Conservation (phyloP, 2,329 filamentous ascomycete species). For the Colletotrichum gloeosporioides region DNA sequence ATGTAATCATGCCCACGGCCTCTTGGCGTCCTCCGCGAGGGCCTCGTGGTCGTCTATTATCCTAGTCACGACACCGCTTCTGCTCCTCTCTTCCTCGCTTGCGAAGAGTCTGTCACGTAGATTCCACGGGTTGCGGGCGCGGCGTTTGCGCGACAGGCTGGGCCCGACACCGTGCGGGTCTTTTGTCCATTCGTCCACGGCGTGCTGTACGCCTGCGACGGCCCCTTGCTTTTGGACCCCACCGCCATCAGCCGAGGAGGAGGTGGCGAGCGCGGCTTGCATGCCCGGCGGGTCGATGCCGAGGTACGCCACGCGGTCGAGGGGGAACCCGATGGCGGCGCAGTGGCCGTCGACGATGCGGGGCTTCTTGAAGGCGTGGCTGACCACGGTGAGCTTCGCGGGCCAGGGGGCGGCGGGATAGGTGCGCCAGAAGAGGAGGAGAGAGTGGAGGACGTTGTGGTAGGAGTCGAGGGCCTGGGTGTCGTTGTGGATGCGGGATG, state of each 20-base stretch:
- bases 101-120: slow-evolving; percentile 50
- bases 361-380: slow-evolving; percentile 71
- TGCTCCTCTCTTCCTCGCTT: slow-evolving; percentile 33
- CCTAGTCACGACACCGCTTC: slow-evolving; percentile 43
- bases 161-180: slow-evolving; percentile 58
- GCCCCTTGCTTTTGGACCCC: slow-evolving; percentile 41
- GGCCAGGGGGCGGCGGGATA: slow-evolving; percentile 60
- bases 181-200: slow-evolving; percentile 52
- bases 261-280: slow-evolving; percentile 22
- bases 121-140: slow-evolving; percentile 54
- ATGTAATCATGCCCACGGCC: slow-evolving; percentile 42
- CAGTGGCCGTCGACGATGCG: slow-evolving; percentile 71
- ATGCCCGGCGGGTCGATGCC: slow-evolving; percentile 69
- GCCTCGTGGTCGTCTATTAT: slow-evolving; percentile 41
- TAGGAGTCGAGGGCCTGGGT: slow-evolving; percentile 82
- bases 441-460: slow-evolving; percentile 81
- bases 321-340: slow-evolving; percentile 61
- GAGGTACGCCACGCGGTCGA: slow-evolving; percentile 52
- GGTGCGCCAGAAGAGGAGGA: slow-evolving; percentile 62
- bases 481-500: slow-evolving; percentile 63
- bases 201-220: slow-evolving; percentile 45
- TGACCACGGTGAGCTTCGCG: slow-evolving; percentile 63
- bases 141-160: slow-evolving; percentile 52
- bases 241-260: not conserved
- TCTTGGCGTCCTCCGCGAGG: slow-evolving; percentile 40